These are phyloP conservation scores for Deinandra increscens DNA, from an alignment of 129 eudicot genomes.

Conservation along the genomic window DNA sequence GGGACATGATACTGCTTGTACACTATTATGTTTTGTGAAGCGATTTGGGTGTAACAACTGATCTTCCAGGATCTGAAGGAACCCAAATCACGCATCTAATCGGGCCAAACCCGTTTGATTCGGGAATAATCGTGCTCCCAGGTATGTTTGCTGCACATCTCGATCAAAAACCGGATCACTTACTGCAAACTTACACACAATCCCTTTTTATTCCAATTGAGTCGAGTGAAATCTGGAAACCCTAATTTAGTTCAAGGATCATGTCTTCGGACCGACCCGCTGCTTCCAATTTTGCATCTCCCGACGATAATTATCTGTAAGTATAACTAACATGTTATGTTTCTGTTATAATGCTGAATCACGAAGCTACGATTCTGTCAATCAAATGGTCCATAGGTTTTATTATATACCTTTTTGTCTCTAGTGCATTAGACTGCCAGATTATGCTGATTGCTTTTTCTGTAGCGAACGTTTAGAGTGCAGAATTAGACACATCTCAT, in stretches of 20 bases:
- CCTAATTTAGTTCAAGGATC: constrained; percentile 23
- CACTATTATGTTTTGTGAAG: neutral
- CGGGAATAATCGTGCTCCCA: neutral
- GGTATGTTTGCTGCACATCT: neutral
- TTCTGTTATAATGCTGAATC: constrained; percentile 12
- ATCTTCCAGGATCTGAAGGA: constrained; percentile 4
- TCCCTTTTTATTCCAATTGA: neutral
- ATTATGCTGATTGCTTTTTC: neutral
- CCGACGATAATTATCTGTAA: constrained; percentile 60
- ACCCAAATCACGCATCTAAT: constrained; percentile 17
- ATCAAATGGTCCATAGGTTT: neutral
- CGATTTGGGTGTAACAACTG: neutral
- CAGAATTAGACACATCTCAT: no score
- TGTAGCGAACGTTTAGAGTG: neutral
- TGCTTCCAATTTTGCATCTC: constrained; percentile 47
- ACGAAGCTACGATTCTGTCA: neutral
- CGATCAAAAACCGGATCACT: constrained; percentile 6
- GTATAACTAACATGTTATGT: neutral
- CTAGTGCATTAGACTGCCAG: neutral
- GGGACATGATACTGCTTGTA: neutral
- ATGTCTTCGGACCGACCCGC: constrained; percentile 55
- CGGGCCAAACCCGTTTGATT: constrained; percentile 12
- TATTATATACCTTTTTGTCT: neutral
- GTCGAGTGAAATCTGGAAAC: constrained; percentile 11
- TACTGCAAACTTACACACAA: neutral